Percentiles rank a stretch among this genome's conserved stretches.
Conservation (phyloP, 306 rosid genomes). For the Malus domestica region ASM211411v1 NC_041794.1:30640501-30641000, state of each 20-base stretch:
- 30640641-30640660: too few species aligned
- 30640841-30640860: background rate
- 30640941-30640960: background rate
- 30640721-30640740: background rate
- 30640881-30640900: background rate
- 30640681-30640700: too few species aligned
- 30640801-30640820: background rate
- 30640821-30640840: background rate
- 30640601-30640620: background rate
- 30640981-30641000: background rate
- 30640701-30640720: background rate
- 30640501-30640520: too few species aligned
- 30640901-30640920: background rate
- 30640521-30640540: too few species aligned
- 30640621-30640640: too few species aligned
- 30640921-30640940: background rate
- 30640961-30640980: background rate
- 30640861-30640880: background rate
- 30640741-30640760: background rate
- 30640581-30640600: background rate
- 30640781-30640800: background rate
- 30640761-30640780: background rate
- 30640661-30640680: too few species aligned
- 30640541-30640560: background rate
- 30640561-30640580: background rate